These are phyloP conservation scores for Coniochaeta sp. DNA, from an alignment of 2,329 filamentous ascomycete genomes.

Conservation along the genomic window DNA sequence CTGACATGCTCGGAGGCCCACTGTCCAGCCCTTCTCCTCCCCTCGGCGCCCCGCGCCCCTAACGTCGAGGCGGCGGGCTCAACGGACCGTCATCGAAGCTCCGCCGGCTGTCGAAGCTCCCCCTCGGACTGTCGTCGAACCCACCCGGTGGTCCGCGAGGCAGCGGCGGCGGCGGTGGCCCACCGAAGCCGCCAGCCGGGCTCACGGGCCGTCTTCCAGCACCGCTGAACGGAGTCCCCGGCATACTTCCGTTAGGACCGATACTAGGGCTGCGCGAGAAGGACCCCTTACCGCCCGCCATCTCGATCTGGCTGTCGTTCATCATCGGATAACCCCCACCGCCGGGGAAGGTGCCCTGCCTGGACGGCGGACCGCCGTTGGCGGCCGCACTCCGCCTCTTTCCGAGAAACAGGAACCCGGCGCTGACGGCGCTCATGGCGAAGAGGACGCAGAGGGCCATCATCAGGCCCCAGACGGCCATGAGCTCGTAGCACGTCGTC, in stretches of 20 bases:
- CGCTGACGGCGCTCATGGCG: constrained; percentile 52
- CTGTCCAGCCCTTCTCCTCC: constrained; percentile 1
- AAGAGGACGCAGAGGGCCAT: constrained; percentile 72
- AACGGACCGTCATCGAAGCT: background rate
- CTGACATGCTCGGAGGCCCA: background rate
- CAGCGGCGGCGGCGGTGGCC: background rate
- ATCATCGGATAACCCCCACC: background rate
- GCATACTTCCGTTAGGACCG: background rate
- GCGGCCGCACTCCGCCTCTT: constrained; percentile 25
- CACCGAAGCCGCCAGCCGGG: background rate
- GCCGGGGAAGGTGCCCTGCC: background rate
- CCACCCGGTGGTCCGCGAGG: background rate
- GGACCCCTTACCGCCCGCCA: constrained; percentile 1
- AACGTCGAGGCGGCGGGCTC: constrained; percentile 2
- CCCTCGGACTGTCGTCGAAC: background rate
- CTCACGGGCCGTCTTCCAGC: background rate
- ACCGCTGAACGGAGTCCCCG: background rate
- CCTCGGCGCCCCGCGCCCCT: constrained; percentile 11
- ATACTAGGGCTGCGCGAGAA: background rate
- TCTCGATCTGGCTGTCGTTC: constrained; percentile 5
- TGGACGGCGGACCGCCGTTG: background rate
- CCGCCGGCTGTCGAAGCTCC: background rate
- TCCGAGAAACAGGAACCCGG: constrained; percentile 55
- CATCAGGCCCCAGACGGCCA: constrained; percentile 78
- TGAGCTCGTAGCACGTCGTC: constrained; percentile 72